Conservation (phyloP, 768 basidiomycete genomes). For the Boletus pseudo-olivaceus region DNA sequence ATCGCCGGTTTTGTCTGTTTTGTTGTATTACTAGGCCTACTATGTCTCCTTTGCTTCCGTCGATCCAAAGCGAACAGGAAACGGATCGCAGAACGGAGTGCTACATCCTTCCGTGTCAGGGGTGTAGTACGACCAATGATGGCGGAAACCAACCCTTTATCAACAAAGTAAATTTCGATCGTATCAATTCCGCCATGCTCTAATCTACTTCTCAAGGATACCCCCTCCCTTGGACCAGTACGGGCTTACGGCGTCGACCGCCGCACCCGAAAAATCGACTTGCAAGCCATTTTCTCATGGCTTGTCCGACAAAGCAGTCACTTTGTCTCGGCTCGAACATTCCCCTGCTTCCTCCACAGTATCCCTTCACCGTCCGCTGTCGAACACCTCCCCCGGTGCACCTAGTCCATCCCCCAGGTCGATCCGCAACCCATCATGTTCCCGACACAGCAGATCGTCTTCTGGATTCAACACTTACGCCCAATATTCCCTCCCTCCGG, state of each 20-base stretch:
- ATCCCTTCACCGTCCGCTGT: slow-evolving; percentile 10
- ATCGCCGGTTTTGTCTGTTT: slow-evolving; percentile 1
- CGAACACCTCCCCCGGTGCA: slow-evolving; percentile 11
- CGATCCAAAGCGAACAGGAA: slow-evolving; percentile 39
- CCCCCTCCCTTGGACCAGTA: slow-evolving; percentile 37
- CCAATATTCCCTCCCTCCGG: slow-evolving; percentile 15
- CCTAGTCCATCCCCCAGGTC: slow-evolving; percentile 14
- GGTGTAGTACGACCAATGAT: slow-evolving; percentile 7
- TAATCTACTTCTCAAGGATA: slow-evolving; percentile 3
- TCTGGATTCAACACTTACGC: slow-evolving; percentile 38
- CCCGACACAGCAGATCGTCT: slow-evolving; percentile 33
- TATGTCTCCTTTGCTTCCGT: slow-evolving; percentile 34
- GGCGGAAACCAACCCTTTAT: not conserved
- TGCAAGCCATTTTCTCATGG: slow-evolving; percentile 37
- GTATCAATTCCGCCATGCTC: not conserved
- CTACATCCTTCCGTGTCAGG: slow-evolving; percentile 37
- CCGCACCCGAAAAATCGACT: slow-evolving; percentile 49
- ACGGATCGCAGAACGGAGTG: slow-evolving; percentile 35
- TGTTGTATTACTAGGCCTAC: slow-evolving; percentile 32
- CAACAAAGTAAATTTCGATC: slow-evolving; percentile 9
- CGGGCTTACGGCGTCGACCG: slow-evolving; percentile 41
- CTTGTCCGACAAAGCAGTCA: slow-evolving; percentile 42
- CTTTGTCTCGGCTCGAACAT: slow-evolving; percentile 37
- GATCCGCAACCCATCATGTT: slow-evolving; percentile 12
- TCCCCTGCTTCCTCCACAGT: slow-evolving; percentile 41